Conservation (phyloP, 257 asterid species). For the Perilla frutescens region DNA sequence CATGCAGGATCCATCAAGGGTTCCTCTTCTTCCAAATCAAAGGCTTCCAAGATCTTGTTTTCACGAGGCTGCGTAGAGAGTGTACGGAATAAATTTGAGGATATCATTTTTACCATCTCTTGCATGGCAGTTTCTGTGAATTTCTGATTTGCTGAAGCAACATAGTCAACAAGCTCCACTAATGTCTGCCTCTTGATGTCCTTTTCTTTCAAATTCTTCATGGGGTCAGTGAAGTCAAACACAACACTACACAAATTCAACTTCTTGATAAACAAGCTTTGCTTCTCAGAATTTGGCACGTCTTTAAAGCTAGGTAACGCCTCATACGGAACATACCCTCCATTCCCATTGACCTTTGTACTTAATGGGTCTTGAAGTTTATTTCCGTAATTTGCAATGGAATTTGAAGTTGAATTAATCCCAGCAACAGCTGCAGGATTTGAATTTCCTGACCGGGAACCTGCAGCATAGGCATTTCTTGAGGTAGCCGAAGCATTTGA, state of each 20-base stretch:
- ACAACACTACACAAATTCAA: slow-evolving; percentile 58
- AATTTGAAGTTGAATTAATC: slow-evolving; percentile 37
- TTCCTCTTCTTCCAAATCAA: slow-evolving; percentile 72
- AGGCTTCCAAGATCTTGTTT: slow-evolving; percentile 57
- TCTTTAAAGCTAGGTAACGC: slow-evolving; percentile 68
- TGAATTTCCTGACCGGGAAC: slow-evolving; percentile 43
- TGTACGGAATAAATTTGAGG: slow-evolving; percentile 58
- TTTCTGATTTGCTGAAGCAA: slow-evolving; percentile 58
- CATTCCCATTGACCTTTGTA: slow-evolving; percentile 50
- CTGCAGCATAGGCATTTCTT: slow-evolving; percentile 41
- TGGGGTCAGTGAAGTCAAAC: slow-evolving; percentile 67
- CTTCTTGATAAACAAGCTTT: slow-evolving; percentile 54
- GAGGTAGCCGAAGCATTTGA: slow-evolving; percentile 55
- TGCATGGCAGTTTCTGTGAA: slow-evolving; percentile 61
- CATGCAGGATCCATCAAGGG: slow-evolving; percentile 73
- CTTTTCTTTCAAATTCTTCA: slow-evolving; percentile 62
- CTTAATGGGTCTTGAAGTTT: slow-evolving; percentile 39
- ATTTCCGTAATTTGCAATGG: slow-evolving; percentile 41
- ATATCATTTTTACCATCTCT: slow-evolving; percentile 59
- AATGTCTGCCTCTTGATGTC: slow-evolving; percentile 69
- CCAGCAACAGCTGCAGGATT: slow-evolving; percentile 44
- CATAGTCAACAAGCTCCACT: slow-evolving; percentile 64
- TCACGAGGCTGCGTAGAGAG: slow-evolving; percentile 65
- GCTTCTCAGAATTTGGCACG: slow-evolving; percentile 66
- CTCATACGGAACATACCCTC: slow-evolving; percentile 48